These are phyloP conservation scores for Cinnamomum chago DNA, from an alignment of 164 flowering plant genomes.

Conservation along the genomic window DNA sequence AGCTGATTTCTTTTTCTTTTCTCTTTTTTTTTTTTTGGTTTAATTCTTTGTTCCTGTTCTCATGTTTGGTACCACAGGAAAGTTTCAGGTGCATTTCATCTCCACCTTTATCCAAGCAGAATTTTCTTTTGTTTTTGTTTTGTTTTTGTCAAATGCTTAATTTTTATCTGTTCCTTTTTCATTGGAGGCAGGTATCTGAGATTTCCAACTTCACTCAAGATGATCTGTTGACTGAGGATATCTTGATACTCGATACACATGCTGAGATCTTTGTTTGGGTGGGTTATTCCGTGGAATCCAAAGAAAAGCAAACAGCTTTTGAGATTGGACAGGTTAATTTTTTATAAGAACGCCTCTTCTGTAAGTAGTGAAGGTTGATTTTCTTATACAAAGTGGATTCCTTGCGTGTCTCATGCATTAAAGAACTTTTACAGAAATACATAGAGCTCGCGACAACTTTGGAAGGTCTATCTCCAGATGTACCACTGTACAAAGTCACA, in stretches of 20 bases:
- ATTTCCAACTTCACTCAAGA: conserved; percentile 91
- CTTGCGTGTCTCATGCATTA: conserved; percentile 8
- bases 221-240: conserved; percentile 93
- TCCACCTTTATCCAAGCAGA: not conserved
- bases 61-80: conserved; percentile 60
- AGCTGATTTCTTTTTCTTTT: conserved; percentile 22
- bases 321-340: conserved; percentile 82
- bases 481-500: conserved; percentile 84
- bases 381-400: not conserved
- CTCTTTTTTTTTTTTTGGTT: conserved; percentile 22
- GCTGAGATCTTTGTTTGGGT: conserved; percentile 98
- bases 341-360: not conserved
- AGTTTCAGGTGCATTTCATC: conserved; percentile 69
- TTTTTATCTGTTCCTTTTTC: not conserved
- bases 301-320: conserved; percentile 86
- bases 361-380: not conserved
- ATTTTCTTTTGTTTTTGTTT: not conserved
- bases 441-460: conserved; percentile 66
- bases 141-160: not conserved
- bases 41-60: conserved; percentile 18
- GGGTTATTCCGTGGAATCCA: conserved; percentile 80
- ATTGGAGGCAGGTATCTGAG: conserved; percentile 67
- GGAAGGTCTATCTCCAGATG: conserved; percentile 72
- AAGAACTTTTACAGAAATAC: conserved; percentile 57
- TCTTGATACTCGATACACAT: conserved; percentile 87